Percentiles rank a stretch among this genome's conserved stretches.
phyloP scores from a whole-genome alignment of 768 basidiomycete genomes.

The Brasilioporus rufonigricans region DNA sequence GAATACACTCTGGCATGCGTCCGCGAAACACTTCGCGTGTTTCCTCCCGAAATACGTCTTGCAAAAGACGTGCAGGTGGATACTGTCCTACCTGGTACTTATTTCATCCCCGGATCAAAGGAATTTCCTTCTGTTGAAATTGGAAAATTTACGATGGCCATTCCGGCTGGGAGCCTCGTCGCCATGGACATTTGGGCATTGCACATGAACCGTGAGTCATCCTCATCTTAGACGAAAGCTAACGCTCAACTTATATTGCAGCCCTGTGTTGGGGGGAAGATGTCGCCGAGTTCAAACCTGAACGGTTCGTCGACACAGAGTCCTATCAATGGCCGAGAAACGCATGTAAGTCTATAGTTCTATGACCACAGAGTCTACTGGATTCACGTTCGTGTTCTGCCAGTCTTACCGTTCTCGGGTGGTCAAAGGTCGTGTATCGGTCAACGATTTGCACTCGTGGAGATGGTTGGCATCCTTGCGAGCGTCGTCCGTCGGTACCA shows the following conservation, averaged over 20 bases:
- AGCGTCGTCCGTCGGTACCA: constrained; percentile 41
- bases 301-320: constrained; percentile 49
- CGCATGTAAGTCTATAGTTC: neutral
- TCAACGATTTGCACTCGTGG: constrained; percentile 45
- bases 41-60: constrained; percentile 38
- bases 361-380: neutral
- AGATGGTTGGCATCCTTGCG: constrained; percentile 43
- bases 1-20: constrained; percentile 43
- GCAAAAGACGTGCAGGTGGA: constrained; percentile 36
- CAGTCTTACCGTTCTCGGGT: constrained; percentile 44
- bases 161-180: constrained; percentile 40
- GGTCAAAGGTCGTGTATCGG: constrained; percentile 50
- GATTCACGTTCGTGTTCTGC: neutral
- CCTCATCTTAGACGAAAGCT: neutral
- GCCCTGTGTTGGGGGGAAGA: constrained; percentile 52
- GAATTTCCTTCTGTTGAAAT: constrained; percentile 17
- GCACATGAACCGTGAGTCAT: constrained; percentile 44
- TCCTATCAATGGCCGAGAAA: constrained; percentile 49
- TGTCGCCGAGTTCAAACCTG: constrained; percentile 42
- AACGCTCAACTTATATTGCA: constrained; percentile 10
- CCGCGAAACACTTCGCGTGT: constrained; percentile 46
- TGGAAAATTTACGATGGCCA: constrained; percentile 31
- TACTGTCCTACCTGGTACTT: constrained; percentile 32
- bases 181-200: constrained; percentile 42
- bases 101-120: constrained; percentile 32